Evolutionary conservation across 106 monocot genomes (phyloP), one percentile per base, ranked within the genome.

Genomic region (Dendrobium catenatum): DNA sequence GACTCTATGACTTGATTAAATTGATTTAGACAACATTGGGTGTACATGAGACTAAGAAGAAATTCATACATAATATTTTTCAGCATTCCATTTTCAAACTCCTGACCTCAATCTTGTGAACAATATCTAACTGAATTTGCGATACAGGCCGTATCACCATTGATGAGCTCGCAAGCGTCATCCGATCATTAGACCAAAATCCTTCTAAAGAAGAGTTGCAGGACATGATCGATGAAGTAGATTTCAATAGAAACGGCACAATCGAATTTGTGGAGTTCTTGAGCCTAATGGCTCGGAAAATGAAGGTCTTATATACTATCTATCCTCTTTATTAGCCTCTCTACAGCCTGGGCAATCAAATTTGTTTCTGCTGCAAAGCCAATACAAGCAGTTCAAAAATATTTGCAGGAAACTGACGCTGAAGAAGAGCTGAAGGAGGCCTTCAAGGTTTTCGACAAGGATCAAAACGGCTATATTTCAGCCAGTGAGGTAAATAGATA

Each of bases 381-480:
- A 37, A 37, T 37, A 37, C 37, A 37, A 37, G 37, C 37, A 37
- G 37, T 37, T 37, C 37, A 3, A 37, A 37, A 37, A 37, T n/a
- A 24, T 37, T 79, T 80, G 79, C 78, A 88, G 89, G 85, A 89
- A 72, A 80, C 42, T 22, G 87, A 89, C 66, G 79, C 80, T 1
- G 89, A 89, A 44, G 89, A 89, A 37, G 89, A 87, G 72, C 51
- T 89, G n/a, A 87, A 82, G 24, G 87, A 87, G 77, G 86, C 87
- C 24, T 89, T 89, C 76, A 81, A 85, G 74, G 87, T 89, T 44
- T 87, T 89, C 41, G 89, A 89, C 66, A 87, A 84, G 80, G 89
- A 89, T 70, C 86, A 82, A n/a, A 87, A 87, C 74, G 89, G 89
- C 41, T 89, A 85, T 22, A 89, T 89, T 40, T 87, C 89, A 77